Percentiles rank a stretch among this genome's conserved stretches.
Conservation (phyloP, 1,139 yeast species). For the Yamadazyma sp. region DNA sequence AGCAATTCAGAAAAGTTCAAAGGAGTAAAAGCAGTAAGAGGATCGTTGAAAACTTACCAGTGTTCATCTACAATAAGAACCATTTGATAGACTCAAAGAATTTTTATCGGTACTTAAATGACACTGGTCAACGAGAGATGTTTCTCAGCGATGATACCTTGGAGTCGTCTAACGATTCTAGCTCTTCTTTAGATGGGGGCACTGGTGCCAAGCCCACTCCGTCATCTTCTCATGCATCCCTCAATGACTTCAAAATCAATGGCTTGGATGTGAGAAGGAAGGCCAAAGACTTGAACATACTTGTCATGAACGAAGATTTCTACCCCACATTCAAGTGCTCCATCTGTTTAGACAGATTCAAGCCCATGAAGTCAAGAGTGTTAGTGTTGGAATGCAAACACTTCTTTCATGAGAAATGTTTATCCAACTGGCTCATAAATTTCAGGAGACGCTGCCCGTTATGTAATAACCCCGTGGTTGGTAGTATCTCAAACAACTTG, state of each 20-base stretch:
- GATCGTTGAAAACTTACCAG: slow-evolving; percentile 37
- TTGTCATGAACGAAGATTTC: slow-evolving; percentile 37
- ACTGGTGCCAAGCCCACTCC: slow-evolving; percentile 15
- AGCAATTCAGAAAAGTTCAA: slow-evolving; percentile 27
- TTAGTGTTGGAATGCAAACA: slow-evolving; percentile 46
- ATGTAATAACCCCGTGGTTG: slow-evolving; percentile 32
- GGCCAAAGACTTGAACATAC: slow-evolving; percentile 21
- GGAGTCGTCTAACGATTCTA: neutral
- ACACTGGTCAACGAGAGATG: slow-evolving; percentile 22
- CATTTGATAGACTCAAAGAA: slow-evolving; percentile 32
- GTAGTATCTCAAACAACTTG: slow-evolving; percentile 13
- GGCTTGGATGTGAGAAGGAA: slow-evolving; percentile 31
- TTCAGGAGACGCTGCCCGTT: slow-evolving; percentile 47
- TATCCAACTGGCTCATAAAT: slow-evolving; percentile 48
- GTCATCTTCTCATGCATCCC: slow-evolving; percentile 21
- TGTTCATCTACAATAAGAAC: slow-evolving; percentile 38
- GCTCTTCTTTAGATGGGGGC: neutral
- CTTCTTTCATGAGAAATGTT: slow-evolving; percentile 44
- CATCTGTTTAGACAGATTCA: slow-evolving; percentile 44
- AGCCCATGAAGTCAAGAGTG: slow-evolving; percentile 37
- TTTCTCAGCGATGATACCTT: slow-evolving; percentile 4
- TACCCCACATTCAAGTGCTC: slow-evolving; percentile 45
- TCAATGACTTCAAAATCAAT: slow-evolving; percentile 26
- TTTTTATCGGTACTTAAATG: slow-evolving; percentile 29
- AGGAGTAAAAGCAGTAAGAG: slow-evolving; percentile 31